Percentiles rank a stretch among this genome's conserved stretches.
These are phyloP conservation scores for Millerozyma miso DNA, from an alignment of 805 yeast species.

Conservation along the genomic window DNA sequence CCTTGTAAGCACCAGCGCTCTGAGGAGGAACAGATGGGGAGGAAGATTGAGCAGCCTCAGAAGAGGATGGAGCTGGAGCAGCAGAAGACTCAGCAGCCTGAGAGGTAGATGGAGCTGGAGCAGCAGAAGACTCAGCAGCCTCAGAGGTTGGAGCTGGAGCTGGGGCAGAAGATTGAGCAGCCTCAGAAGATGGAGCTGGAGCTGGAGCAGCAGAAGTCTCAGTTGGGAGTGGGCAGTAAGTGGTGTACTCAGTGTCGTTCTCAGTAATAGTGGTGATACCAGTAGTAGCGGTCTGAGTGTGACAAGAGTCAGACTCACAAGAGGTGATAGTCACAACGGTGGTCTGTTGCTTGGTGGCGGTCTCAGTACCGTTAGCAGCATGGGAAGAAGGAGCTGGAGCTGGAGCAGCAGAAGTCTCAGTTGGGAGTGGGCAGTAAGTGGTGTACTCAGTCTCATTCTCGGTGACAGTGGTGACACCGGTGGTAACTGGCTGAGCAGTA, in stretches of 20 bases:
- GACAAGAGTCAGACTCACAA: constrained; percentile 30
- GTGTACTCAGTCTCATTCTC: constrained; percentile 27
- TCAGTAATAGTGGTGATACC: constrained; percentile 24
- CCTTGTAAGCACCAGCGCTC: constrained; percentile 11
- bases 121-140: constrained; percentile 4
- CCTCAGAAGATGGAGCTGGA: constrained; percentile 5
- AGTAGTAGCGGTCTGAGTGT: constrained; percentile 25
- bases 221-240: constrained; percentile 21
- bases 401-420: constrained; percentile 11
- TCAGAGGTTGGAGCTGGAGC: constrained; percentile 10
- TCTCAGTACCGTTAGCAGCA: constrained; percentile 6
- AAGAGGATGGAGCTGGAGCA: constrained; percentile 9
- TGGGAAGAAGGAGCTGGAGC: constrained; percentile 6
- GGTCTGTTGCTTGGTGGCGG: constrained; percentile 18
- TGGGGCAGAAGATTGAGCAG: constrained; percentile 10
- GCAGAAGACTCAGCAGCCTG: constrained; percentile 11
- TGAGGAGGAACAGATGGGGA: constrained; percentile 9
- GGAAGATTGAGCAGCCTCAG: constrained; percentile 8
- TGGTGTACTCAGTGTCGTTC: constrained; percentile 30
- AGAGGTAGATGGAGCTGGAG: constrained; percentile 12
- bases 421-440: constrained; percentile 30
- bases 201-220: constrained; percentile 4
- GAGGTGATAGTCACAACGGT: constrained; percentile 32
- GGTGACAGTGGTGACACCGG: constrained; percentile 35
- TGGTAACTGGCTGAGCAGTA: constrained; percentile 23